Percentiles rank a stretch among this genome's conserved stretches.
Conservation (phyloP, 768 basidiomycete species). For the Boletus tomentosulus region DNA sequence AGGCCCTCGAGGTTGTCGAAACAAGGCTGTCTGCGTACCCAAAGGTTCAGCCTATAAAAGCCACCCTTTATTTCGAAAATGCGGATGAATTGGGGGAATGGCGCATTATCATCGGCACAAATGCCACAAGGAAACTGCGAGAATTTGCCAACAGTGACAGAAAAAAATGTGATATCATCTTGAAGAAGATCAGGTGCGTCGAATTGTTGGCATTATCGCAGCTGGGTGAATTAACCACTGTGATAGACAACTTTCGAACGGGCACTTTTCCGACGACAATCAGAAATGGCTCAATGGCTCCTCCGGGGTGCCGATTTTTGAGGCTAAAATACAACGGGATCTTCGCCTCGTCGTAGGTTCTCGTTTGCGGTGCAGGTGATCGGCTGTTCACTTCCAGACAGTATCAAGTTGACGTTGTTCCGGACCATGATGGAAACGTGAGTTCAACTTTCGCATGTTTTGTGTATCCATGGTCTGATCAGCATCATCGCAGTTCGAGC, state of each 20-base stretch:
- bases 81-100: constrained; percentile 61
- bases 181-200: constrained; percentile 66
- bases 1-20: not conserved
- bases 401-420: constrained; percentile 49
- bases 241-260: constrained; percentile 61
- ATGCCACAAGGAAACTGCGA: constrained; percentile 29
- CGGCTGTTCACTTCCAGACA: constrained; percentile 13
- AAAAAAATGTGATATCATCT: constrained; percentile 50
- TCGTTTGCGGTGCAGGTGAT: not conserved
- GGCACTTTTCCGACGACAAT: constrained; percentile 66
- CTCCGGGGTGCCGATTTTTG: constrained; percentile 54
- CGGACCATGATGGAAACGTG: constrained; percentile 35
- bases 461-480: not conserved
- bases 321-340: constrained; percentile 62
- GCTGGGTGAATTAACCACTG: not conserved
- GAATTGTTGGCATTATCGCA: not conserved
- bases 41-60: constrained; percentile 54
- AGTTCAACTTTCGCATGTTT: constrained; percentile 1
- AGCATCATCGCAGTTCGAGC: constrained; percentile 22
- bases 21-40: constrained; percentile 35
- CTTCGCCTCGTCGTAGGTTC: constrained; percentile 45
- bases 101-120: constrained; percentile 51
- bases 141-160: constrained; percentile 42
- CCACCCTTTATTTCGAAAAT: constrained; percentile 57
- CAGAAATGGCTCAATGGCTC: constrained; percentile 54